A percentile compares a stretch with the other conserved stretches of the same genome.
phyloP scores from a whole-genome alignment of 768 basidiomycete genomes.

The Calocybe cyanea region DNA sequence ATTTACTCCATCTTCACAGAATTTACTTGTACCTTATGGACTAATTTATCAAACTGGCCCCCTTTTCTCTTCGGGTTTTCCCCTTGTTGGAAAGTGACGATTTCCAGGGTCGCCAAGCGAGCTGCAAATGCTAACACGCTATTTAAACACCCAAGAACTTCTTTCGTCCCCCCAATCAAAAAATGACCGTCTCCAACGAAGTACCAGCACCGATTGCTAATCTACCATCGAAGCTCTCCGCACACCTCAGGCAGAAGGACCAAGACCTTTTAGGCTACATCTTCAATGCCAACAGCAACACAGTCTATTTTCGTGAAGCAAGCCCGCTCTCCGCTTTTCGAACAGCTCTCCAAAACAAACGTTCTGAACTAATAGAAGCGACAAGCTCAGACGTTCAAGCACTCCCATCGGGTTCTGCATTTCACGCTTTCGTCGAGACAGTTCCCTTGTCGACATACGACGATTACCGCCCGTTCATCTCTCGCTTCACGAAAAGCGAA shows the following conservation, averaged over 20 bases:
- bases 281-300: background rate
- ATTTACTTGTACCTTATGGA: too few relatives aligned
- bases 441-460: slow-evolving; percentile 8
- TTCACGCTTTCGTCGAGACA: background rate
- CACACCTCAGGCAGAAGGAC: background rate
- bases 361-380: background rate
- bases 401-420: too few relatives aligned
- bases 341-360: background rate
- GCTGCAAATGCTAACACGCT: background rate
- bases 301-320: slow-evolving; percentile 4
- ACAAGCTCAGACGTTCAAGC: background rate
- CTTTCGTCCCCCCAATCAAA: background rate
- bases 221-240: background rate
- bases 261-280: background rate
- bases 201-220: background rate
- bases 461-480: slow-evolving; percentile 8
- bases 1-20: too few relatives aligned
- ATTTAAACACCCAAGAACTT: background rate
- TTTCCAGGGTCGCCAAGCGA: too few relatives aligned
- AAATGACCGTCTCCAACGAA: background rate
- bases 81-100: too few relatives aligned
- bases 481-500: slow-evolving; percentile 6
- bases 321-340: slow-evolving; percentile 5
- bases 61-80: too few relatives aligned
- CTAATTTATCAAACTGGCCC: too few relatives aligned